Percentiles rank a stretch among this genome's conserved stretches.
Evolutionary conservation across 768 basidiomycete species (phyloP).

Genomic region (Cyathus striatus): DNA sequence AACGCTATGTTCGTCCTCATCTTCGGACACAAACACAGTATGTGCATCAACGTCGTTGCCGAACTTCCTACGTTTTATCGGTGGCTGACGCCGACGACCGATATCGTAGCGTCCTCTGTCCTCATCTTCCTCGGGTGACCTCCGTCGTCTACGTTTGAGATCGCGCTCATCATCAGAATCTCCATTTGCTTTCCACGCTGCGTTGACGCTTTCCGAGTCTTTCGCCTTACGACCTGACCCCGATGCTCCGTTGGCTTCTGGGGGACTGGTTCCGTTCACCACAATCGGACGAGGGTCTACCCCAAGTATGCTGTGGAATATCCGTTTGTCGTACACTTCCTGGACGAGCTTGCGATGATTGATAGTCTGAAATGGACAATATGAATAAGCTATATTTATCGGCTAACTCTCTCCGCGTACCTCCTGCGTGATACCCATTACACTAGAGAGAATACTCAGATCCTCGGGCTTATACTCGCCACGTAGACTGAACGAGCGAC

Average conservation of each 20-base stretch:
- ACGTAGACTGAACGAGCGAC: conserved; percentile 41
- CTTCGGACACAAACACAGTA: conserved; percentile 48
- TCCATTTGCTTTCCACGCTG: conserved; percentile 37
- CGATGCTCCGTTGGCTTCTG: conserved; percentile 3
- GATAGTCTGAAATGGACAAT: conserved; percentile 55
- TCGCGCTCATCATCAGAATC: conserved; percentile 21
- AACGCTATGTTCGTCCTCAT: conserved; percentile 27
- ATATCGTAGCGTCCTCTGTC: conserved; percentile 61
- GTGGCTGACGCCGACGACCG: conserved; percentile 38
- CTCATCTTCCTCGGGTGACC: conserved; percentile 18
- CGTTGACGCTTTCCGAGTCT: conserved; percentile 18
- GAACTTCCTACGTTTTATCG: conserved; percentile 40
- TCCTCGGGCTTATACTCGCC: conserved; percentile 47
- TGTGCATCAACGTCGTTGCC: conserved; percentile 33
- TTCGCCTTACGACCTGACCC: conserved; percentile 6
- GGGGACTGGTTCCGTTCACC: conserved; percentile 1
- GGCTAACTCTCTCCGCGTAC: conserved; percentile 35
- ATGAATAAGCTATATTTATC: no score
- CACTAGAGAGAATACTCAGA: conserved; percentile 72
- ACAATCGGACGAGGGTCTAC: conserved; percentile 23
- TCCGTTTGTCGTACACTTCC: conserved; percentile 58
- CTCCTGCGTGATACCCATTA: conserved; percentile 83
- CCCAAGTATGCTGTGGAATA: conserved; percentile 56
- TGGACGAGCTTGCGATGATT: conserved; percentile 67
- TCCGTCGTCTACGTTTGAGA: conserved; percentile 8